phyloP scores from a whole-genome alignment of 2,329 filamentous ascomycete genomes.

The Waltergamsia citrina region DNA sequence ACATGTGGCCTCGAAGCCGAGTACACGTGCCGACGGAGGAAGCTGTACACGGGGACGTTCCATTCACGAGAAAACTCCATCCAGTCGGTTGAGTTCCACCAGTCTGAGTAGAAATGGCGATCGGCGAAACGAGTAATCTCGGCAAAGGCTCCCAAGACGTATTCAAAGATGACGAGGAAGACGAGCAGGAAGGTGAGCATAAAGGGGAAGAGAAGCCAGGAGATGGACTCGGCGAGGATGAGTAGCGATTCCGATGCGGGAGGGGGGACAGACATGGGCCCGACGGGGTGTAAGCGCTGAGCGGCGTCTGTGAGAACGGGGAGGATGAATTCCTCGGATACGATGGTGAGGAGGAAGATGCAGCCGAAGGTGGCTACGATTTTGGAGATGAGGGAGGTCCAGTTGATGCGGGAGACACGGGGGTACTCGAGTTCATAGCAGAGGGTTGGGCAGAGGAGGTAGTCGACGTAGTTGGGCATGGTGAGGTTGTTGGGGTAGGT shows the following conservation, averaged over 20 bases:
- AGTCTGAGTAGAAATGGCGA: conserved; percentile 80
- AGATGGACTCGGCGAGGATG: conserved; percentile 82
- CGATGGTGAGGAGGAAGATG: conserved; percentile 87
- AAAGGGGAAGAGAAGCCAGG: conserved; percentile 88
- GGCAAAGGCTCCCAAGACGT: conserved; percentile 86
- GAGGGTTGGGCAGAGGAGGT: conserved; percentile 82
- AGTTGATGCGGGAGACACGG: conserved; percentile 63
- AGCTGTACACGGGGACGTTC: conserved; percentile 97
- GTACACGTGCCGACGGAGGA: conserved; percentile 91
- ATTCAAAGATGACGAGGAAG: conserved; percentile 98
- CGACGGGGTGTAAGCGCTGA: conserved; percentile 33
- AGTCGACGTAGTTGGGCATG: conserved; percentile 74
- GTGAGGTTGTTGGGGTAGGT: conserved; percentile 89
- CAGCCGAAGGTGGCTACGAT: conserved; percentile 86
- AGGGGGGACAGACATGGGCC: conserved; percentile 14
- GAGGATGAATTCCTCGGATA: conserved; percentile 90
- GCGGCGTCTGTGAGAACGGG: conserved; percentile 73
- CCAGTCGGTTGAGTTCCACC: conserved; percentile 78
- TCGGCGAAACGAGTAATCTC: conserved; percentile 92
- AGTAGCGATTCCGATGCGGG: conserved; percentile 58
- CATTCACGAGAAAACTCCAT: conserved; percentile 93
- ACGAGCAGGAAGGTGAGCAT: conserved; percentile 94
- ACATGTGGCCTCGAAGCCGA: conserved; percentile 69
- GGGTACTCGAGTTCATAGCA: conserved; percentile 98
- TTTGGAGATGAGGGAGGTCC: conserved; percentile 76